phyloP scores from a whole-genome alignment of 371 early-diverging fungal species.

The Mortierella sp. region DNA sequence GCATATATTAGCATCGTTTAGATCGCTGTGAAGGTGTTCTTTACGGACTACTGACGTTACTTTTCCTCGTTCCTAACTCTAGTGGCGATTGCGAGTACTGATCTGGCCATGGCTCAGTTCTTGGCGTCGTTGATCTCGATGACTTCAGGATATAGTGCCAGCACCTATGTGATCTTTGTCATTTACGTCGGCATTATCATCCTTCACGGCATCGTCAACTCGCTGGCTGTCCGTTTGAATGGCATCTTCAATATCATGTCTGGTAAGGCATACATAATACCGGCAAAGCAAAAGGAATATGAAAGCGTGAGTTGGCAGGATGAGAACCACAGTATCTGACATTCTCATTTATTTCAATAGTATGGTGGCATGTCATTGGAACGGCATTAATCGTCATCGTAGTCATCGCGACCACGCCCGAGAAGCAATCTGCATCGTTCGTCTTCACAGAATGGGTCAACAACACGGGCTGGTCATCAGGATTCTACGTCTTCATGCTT shows the following conservation, averaged over 20 bases:
- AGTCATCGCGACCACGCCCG: slow-evolving; percentile 55
- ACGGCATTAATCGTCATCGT: slow-evolving; percentile 61
- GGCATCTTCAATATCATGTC: slow-evolving; percentile 57
- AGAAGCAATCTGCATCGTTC: slow-evolving; percentile 56
- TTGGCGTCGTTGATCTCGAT: slow-evolving; percentile 60
- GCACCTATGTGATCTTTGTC: slow-evolving; percentile 58
- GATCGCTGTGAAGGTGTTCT: no score
- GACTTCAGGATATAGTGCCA: slow-evolving; percentile 50
- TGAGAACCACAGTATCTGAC: no score
- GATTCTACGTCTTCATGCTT: slow-evolving; percentile 64
- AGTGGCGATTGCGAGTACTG: slow-evolving; percentile 66
- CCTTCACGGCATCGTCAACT: slow-evolving; percentile 66
- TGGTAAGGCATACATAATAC: slow-evolving; percentile 29
- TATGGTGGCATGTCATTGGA: slow-evolving; percentile 71
- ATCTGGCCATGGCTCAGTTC: slow-evolving; percentile 64
- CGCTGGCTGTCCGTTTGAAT: slow-evolving; percentile 62
- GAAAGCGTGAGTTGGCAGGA: no score
- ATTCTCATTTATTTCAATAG: slow-evolving; percentile 47
- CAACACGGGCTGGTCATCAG: slow-evolving; percentile 57
- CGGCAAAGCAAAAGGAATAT: neutral
- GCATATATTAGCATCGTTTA: no score
- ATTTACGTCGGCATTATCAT: slow-evolving; percentile 66
- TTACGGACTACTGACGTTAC: no score
- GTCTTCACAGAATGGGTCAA: slow-evolving; percentile 60
- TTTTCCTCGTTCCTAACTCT: neutral